Evolutionary conservation across 805 yeast species (phyloP).

Genomic region (Pichia californica): DNA sequence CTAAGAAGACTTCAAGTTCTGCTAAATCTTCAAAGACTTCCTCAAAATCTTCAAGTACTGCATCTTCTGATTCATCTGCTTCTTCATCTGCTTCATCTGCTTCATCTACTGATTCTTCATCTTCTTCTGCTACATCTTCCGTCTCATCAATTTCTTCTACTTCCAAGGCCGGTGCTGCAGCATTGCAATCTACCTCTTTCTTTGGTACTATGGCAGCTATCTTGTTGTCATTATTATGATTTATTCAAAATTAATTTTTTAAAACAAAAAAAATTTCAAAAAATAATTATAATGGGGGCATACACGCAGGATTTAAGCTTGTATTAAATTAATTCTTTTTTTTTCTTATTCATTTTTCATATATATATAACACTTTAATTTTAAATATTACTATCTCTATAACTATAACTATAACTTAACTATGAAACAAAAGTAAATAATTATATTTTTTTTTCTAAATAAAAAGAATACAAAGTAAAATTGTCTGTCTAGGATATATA

Average conservation of each 20-base stretch:
- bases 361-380: background rate
- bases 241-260: background rate
- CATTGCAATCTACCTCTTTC: conserved; percentile 32
- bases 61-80: conserved; percentile 19
- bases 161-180: conserved; percentile 26
- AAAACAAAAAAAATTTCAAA: no score
- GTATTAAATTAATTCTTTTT: background rate
- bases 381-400: conserved; percentile 3
- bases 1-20: conserved; percentile 40
- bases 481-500: no score
- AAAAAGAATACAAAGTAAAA: background rate
- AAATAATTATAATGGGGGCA: conserved; percentile 2
- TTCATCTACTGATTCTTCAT: conserved; percentile 28
- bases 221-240: conserved; percentile 45
- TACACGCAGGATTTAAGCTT: background rate
- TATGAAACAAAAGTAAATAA: background rate
- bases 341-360: background rate
- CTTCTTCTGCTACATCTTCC: conserved; percentile 40
- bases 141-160: conserved; percentile 20
- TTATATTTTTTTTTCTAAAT: background rate
- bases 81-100: conserved; percentile 21
- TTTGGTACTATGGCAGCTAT: conserved; percentile 45
- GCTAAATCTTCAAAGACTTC: conserved; percentile 36
- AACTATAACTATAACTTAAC: conserved; percentile 8
- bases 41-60: conserved; percentile 19